Evolutionary conservation across 257 asterid genomes (phyloP).

Genomic region (Solanum paucissectum): DNA sequence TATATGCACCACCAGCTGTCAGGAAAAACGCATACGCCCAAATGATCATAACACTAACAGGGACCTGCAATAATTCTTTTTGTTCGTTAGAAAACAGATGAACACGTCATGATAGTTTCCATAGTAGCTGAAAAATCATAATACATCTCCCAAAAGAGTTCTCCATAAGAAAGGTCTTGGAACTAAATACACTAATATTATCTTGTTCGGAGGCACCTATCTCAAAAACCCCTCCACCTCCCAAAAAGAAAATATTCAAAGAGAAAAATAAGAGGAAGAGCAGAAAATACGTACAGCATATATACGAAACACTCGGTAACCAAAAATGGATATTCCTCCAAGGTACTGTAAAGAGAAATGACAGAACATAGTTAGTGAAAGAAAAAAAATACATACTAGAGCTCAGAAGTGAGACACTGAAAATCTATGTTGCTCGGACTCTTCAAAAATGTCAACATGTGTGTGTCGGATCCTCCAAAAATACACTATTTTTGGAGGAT

Average conservation of each 20-base stretch:
- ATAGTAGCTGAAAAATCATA: neutral
- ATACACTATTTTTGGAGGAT: neutral
- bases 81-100: neutral
- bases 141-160: neutral
- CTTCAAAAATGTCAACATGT: neutral
- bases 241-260: neutral
- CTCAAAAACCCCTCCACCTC: neutral
- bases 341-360: constrained; percentile 55
- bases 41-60: constrained; percentile 69
- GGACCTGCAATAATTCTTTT: constrained; percentile 53
- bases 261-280: neutral
- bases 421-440: neutral
- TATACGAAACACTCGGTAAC: constrained; percentile 67
- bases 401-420: neutral
- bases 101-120: neutral
- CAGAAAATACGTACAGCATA: constrained; percentile 50
- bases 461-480: neutral
- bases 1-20: constrained; percentile 96
- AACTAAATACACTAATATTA: neutral
- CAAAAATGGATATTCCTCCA: constrained; percentile 64
- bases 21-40: constrained; percentile 94
- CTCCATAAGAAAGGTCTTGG: neutral
- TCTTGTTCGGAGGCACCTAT: neutral
- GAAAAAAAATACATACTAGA: neutral
- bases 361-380: neutral